phyloP scores from a whole-genome alignment of 768 basidiomycete genomes.

The Mycena belliarum region DNA sequence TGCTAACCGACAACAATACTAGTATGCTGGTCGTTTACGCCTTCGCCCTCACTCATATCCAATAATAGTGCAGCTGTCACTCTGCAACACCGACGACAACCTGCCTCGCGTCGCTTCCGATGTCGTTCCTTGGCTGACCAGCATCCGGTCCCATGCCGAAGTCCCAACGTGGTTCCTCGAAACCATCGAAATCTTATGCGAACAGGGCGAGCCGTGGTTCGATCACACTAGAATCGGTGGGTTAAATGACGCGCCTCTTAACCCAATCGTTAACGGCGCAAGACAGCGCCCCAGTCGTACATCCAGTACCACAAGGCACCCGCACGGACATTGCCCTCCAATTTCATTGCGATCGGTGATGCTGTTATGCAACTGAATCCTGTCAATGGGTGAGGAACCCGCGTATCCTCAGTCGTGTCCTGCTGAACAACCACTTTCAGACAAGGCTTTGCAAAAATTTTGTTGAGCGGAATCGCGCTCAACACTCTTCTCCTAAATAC shows the following conservation, averaged over 20 bases:
- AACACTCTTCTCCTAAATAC: slow-evolving; percentile 16
- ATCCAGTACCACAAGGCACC: slow-evolving; percentile 23
- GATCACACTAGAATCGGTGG: slow-evolving; percentile 11
- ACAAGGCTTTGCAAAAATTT: slow-evolving; percentile 25
- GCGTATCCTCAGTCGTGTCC: background rate
- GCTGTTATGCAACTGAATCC: slow-evolving; percentile 25
- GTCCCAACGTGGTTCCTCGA: slow-evolving; percentile 5
- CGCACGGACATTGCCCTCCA: slow-evolving; percentile 19
- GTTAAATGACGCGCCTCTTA: background rate
- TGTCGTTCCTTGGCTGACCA: slow-evolving; percentile 3
- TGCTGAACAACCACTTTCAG: background rate
- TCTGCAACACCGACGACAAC: slow-evolving; percentile 2
- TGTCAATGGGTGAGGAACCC: slow-evolving; percentile 20
- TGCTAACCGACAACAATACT: slow-evolving; percentile 15
- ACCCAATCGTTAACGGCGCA: slow-evolving; percentile 11
- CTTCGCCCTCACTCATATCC: background rate
- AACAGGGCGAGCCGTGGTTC: slow-evolving; percentile 2
- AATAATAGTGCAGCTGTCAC: slow-evolving; percentile 11
- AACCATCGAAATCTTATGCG: slow-evolving; percentile 9
- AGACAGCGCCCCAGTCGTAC: slow-evolving; percentile 13
- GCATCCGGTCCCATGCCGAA: slow-evolving; percentile 1
- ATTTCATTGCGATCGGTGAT: slow-evolving; percentile 27
- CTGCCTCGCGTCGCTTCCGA: slow-evolving; percentile 4
- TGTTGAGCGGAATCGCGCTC: slow-evolving; percentile 24
- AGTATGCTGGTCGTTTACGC: slow-evolving; percentile 9